Percentiles rank a stretch among this genome's conserved stretches.
These are phyloP conservation scores for Leucoagaricus sp. DNA, from an alignment of 1,284 basidiomycete genomes.

Conservation along the genomic window DNA sequence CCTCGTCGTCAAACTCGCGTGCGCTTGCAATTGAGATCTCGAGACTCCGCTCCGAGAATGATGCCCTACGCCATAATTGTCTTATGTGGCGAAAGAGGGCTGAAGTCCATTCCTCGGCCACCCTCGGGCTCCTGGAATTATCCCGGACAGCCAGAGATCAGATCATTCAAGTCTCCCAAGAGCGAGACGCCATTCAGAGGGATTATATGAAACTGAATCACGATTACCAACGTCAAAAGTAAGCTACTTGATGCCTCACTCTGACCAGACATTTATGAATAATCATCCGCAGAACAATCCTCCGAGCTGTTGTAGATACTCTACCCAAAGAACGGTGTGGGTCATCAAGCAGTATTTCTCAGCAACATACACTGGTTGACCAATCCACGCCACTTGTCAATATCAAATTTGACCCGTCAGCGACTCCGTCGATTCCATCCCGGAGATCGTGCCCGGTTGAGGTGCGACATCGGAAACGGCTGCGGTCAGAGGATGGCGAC, in stretches of 20 bases:
- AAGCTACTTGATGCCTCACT: neutral
- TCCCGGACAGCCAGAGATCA: slow-evolving; percentile 49
- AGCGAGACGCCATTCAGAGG: slow-evolving; percentile 38
- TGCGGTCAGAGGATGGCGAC: neutral
- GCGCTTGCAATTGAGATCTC: slow-evolving; percentile 39
- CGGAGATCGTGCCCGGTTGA: neutral
- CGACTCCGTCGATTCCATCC: neutral
- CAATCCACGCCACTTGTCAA: neutral
- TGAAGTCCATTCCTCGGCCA: slow-evolving; percentile 55
- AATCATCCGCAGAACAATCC: neutral
- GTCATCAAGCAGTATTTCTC: neutral
- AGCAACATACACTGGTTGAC: neutral
- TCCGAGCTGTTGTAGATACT: neutral
- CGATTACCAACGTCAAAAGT: slow-evolving; percentile 14
- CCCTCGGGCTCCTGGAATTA: slow-evolving; percentile 51
- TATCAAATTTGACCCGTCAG: neutral
- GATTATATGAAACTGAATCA: slow-evolving; percentile 28
- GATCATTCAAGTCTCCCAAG: slow-evolving; percentile 44
- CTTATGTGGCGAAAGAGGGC: slow-evolving; percentile 58
- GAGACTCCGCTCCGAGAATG: slow-evolving; percentile 52
- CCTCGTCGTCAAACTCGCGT: slow-evolving; percentile 4
- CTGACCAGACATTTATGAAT: neutral
- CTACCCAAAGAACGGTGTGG: neutral
- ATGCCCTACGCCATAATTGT: slow-evolving; percentile 47
- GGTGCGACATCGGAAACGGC: slow-evolving; percentile 2